Evolutionary conservation across 208 protist genomes (phyloP), one percentile per base, ranked within the genome.

Genomic region (Herpetomonas muscarum): DNA sequence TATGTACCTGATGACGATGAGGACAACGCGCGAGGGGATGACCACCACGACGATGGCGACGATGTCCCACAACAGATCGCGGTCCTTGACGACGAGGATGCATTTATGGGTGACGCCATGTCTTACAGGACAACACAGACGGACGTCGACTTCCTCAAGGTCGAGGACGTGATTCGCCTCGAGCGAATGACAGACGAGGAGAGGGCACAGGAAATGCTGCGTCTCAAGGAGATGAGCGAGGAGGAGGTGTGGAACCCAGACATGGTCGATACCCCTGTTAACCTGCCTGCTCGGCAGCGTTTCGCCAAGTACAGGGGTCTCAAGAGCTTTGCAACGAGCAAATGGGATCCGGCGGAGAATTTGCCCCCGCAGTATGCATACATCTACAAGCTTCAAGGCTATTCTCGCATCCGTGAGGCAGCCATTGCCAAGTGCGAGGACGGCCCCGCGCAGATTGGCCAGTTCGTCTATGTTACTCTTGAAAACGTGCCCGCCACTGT

Each of bases 141-240:
- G 0, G 81, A 90, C 50, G 66, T 90, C 0, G 84, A 94, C 57
- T 94, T 94, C 70, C 71, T 92, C 17, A 89, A 81, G 46, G 87
- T 72, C 1, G 81, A 90, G 47, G 81, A 92, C 62, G 72, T 90
- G 34, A 71, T 92, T 55, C 81, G 82, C 26, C 68, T 87, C 19
- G 84, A 92, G 60, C 67, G 82, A 15, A 92, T 94, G 87, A 89
- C 84, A 0, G 81, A 92, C 57, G 81, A 92, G 63, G 87, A 94
- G 55, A 69, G 68, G 22, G 57, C 55, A 0, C 57, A 73, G 26
- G 87, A 94, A 62, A 79, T 94, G 58, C 64, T 90, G 55, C 64
- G 76, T 31, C 65, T 94, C 41, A 76, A 70, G 52, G 75, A 90
- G 44, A 62, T 79, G 63, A 90, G 81, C 61, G 84, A 91, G 58